A percentile compares a stretch with the other conserved stretches of the same genome.
Evolutionary conservation across 2,329 filamentous ascomycete species (phyloP).

Genomic region (Albophoma yamanashiensis): DNA sequence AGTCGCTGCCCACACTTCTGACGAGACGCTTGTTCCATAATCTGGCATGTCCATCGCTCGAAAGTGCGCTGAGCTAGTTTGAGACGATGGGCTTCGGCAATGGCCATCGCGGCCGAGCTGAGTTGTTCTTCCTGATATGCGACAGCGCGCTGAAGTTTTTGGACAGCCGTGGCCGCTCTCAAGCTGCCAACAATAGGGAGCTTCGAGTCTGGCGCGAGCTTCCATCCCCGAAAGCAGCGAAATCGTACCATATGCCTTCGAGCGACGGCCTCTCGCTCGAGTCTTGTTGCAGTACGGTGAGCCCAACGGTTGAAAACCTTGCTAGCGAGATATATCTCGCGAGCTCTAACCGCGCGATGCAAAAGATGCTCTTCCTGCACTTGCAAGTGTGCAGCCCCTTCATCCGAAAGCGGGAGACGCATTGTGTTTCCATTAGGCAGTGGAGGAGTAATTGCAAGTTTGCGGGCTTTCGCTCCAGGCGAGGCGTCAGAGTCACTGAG

Average conservation of each 20-base stretch:
- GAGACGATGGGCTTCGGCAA: conserved; percentile 10
- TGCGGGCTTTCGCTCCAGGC: background rate
- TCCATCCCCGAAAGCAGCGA: conserved; percentile 27
- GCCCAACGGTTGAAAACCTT: conserved; percentile 46
- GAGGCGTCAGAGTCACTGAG: background rate
- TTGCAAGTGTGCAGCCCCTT: background rate
- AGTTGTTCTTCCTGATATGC: conserved; percentile 16
- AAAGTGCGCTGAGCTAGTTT: conserved; percentile 10
- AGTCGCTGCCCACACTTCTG: conserved; percentile 8
- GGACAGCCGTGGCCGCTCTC: conserved; percentile 16
- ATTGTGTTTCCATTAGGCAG: background rate
- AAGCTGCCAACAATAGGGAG: conserved; percentile 19
- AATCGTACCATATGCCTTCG: conserved; percentile 59
- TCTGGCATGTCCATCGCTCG: conserved; percentile 17
- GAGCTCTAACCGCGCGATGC: conserved; percentile 48
- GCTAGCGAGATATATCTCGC: conserved; percentile 49
- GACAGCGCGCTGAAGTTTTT: conserved; percentile 22
- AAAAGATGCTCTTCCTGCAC: conserved; percentile 12
- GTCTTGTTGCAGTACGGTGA: conserved; percentile 50
- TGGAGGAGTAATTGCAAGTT: background rate
- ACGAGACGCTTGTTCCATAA: conserved; percentile 10
- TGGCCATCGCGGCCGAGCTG: conserved; percentile 11
- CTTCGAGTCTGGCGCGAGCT: conserved; percentile 18
- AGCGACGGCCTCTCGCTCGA: conserved; percentile 55
- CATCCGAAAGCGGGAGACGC: background rate